Percentiles rank a stretch among this genome's conserved stretches.
phyloP scores from a whole-genome alignment of 1,139 yeast species.

The Sugiyamaella pinicola region DNA sequence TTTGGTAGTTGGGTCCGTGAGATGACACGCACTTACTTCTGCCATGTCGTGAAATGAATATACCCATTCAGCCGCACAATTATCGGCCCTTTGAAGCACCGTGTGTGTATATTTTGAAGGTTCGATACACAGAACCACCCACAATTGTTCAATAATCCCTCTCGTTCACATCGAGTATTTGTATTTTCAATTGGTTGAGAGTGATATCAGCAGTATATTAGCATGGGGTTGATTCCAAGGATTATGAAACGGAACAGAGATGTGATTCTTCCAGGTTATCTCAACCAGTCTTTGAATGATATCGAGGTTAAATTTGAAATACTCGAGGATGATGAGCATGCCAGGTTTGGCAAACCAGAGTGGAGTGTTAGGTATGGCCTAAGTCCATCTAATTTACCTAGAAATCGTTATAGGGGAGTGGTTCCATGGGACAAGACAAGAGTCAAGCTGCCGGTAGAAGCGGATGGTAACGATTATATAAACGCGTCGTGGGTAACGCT shows the following conservation, averaged over 20 bases:
- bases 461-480: conserved; percentile 45
- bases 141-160: neutral
- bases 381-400: conserved; percentile 20
- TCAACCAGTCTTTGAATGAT: conserved; percentile 14
- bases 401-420: conserved; percentile 59
- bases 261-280: conserved; percentile 15
- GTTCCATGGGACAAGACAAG: conserved; percentile 62
- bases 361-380: conserved; percentile 18
- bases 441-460: conserved; percentile 47
- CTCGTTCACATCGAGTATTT: neutral
- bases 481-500: conserved; percentile 51
- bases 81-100: too few species aligned
- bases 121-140: too few species aligned
- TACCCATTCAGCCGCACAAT: conserved; percentile 7
- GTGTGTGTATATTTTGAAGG: too few species aligned
- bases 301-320: conserved; percentile 20
- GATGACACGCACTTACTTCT: conserved; percentile 12
- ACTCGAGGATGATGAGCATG: conserved; percentile 22
- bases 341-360: conserved; percentile 20
- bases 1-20: neutral
- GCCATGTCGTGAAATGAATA: too few species aligned
- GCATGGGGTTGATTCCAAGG: conserved; percentile 13
- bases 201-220: neutral
- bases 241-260: conserved; percentile 9
- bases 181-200: neutral